Evolutionary conservation across 2,329 filamentous ascomycete genomes (phyloP).

Genomic region (Xylariaceae sp.): DNA sequence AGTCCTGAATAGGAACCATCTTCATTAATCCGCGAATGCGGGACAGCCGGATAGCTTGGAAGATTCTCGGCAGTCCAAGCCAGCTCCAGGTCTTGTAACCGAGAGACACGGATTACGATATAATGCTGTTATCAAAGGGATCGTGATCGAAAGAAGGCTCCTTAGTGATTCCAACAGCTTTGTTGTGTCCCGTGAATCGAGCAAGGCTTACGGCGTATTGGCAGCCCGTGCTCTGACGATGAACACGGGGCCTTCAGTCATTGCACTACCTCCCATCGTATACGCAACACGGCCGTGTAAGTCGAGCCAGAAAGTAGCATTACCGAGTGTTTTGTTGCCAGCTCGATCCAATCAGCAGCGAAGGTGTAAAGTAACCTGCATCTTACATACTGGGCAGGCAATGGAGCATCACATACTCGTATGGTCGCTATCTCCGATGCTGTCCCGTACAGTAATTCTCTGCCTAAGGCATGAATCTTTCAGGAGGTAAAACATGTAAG

Average conservation of each 20-base stretch:
- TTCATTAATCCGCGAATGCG: not conserved
- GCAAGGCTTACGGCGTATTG: too few species aligned
- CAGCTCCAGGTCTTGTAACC: not conserved
- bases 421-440: not conserved
- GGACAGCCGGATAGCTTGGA: not conserved
- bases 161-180: not conserved
- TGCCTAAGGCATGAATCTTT: not conserved
- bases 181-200: not conserved
- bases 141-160: not conserved
- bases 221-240: not conserved
- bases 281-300: not conserved
- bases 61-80: not conserved
- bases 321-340: not conserved
- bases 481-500: not conserved
- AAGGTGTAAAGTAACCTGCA: not conserved
- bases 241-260: not conserved
- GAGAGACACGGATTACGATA: not conserved
- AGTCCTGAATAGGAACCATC: not conserved
- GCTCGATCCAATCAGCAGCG: conserved; percentile 5
- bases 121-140: not conserved
- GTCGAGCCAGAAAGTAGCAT: not conserved
- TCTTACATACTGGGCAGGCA: conserved; percentile 1
- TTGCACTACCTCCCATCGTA: not conserved
- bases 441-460: not conserved
- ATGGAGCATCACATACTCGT: not conserved